A percentile compares a stretch with the other conserved stretches of the same genome.
These are phyloP conservation scores for Abortiporus biennis DNA, from an alignment of 1,284 basidiomycete species.

Conservation along the genomic window DNA sequence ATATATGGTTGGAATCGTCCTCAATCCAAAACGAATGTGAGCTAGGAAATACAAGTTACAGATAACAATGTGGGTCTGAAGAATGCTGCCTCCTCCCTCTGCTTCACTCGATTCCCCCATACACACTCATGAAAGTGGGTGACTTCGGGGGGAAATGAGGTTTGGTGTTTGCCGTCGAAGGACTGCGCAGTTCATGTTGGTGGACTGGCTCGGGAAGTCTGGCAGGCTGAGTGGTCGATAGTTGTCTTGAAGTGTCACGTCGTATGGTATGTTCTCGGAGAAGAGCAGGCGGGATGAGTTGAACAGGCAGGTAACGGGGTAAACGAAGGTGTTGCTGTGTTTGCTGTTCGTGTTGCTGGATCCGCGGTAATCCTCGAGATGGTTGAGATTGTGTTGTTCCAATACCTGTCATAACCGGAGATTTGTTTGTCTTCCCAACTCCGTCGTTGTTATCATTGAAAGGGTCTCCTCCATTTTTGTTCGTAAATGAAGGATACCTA, in stretches of 20 bases:
- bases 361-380: no score
- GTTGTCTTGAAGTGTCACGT: no score
- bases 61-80: background rate
- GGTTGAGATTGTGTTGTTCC: no score
- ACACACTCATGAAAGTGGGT: conserved; percentile 7
- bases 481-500: conserved; percentile 25
- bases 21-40: conserved; percentile 1
- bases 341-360: no score
- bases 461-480: no score
- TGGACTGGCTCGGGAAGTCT: background rate
- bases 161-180: background rate
- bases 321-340: no score
- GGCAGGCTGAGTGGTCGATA: conserved; percentile 1
- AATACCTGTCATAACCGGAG: no score
- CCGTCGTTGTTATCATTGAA: no score
- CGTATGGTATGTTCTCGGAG: no score
- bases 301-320: no score
- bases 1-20: background rate
- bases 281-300: no score
- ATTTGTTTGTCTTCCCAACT: no score
- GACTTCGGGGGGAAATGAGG: conserved; percentile 1
- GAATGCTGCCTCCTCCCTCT: background rate
- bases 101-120: conserved; percentile 9
- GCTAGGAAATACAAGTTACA: conserved; percentile 1
- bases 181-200: background rate